Base-by-base conservation (phyloP, 306 rosid genomes). In the Dryas octopetala region DNA sequence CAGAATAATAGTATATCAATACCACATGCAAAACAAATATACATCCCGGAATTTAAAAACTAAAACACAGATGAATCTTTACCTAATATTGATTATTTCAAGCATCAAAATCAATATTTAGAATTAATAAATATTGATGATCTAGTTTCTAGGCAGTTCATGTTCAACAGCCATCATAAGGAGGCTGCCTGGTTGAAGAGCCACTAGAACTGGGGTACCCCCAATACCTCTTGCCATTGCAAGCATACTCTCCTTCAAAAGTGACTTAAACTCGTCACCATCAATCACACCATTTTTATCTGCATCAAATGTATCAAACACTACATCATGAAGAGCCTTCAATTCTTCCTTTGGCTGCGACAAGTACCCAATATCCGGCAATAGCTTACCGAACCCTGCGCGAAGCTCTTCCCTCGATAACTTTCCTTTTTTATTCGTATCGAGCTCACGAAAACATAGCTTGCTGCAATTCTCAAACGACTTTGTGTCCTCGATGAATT, bases 221-320 rank as follows among this genome's bases (percentile, higher is more conserved):
- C 87, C 89, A 3, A 92, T 88, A 9, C 93, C 86, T 6, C 82
- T 76, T 4, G 93, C 97, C 66, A 88, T 68, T 0, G 93, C 96
- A 4, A 86, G 68, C 89, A 92, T 73, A 26, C 88, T 84, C 73
- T 92, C 93, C 1, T 32, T 78, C 77, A 89, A 78, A 4, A 88
- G 76, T 1, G 73, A 77, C 65, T 72, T 80, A 68, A 88, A 91
- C 79, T 83, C 87, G 0, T 57, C 45, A 4, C 41, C 6, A 71
- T 83, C 88, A 4, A 90, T 80, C 4, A 38, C 32, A 10, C 87
- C 96, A 6, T 85, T 86, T 1, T 9, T 11, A 66, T 90, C 88
- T 74, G 80, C 78, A 66, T 85, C 93, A 15, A 86, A 86, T 62
- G 85, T 83, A 48, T 79, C 75, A 23, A 88, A 85, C 5, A 88